Evolutionary conservation across 805 yeast genomes (phyloP).

Genomic region (Yueomyces sinensis): DNA sequence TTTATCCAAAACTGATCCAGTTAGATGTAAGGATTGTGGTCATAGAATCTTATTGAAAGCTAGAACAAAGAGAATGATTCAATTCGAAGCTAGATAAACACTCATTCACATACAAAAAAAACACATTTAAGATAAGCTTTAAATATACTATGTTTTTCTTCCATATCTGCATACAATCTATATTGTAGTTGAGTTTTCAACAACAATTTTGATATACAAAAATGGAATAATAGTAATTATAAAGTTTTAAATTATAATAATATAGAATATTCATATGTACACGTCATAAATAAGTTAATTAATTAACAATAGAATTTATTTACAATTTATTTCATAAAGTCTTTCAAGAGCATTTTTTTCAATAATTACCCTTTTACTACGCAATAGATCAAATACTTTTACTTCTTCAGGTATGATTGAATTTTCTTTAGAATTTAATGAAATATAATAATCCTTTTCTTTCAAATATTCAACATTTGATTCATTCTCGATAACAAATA

Average conservation of each 20-base stretch:
- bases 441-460: conserved; percentile 17
- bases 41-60: conserved; percentile 96
- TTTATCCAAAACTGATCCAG: conserved; percentile 86
- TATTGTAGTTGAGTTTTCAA: too few species aligned
- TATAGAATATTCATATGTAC: too few species aligned
- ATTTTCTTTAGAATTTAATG: conserved; percentile 27
- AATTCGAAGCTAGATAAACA: conserved; percentile 60
- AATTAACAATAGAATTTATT: neutral
- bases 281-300: too few species aligned
- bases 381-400: conserved; percentile 69
- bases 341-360: conserved; percentile 56
- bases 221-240: too few species aligned
- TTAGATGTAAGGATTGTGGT: conserved; percentile 97
- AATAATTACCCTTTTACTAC: conserved; percentile 62
- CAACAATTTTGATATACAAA: too few species aligned
- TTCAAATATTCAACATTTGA: neutral
- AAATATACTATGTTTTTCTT: too few species aligned
- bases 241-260: too few species aligned
- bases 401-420: conserved; percentile 55
- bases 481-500: conserved; percentile 42
- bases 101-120: too few species aligned
- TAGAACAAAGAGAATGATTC: conserved; percentile 93
- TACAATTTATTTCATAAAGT: neutral
- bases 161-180: too few species aligned
- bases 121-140: too few species aligned